These are phyloP conservation scores for Ceratocystis cacaofunesta DNA, from an alignment of 2,329 filamentous ascomycete genomes.

Conservation along the genomic window DNA sequence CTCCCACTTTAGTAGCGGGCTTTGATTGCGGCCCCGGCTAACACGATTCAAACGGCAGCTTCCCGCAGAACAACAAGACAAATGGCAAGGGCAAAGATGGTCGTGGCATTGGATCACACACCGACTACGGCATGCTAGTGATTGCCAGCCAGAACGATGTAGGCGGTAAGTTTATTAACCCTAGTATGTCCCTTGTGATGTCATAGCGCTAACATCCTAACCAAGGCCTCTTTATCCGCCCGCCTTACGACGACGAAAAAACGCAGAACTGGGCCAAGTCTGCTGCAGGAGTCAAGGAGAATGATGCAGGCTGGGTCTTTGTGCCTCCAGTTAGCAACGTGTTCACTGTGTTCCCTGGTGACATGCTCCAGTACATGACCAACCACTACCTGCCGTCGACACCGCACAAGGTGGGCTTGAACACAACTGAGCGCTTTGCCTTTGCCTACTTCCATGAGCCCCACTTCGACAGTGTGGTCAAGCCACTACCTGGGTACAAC, in stretches of 20 bases:
- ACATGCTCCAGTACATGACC: conserved; percentile 39
- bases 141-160: conserved; percentile 36
- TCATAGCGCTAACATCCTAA: conserved; percentile 10
- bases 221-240: conserved; percentile 29
- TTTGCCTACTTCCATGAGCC: conserved; percentile 40
- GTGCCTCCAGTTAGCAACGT: conserved; percentile 31
- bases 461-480: conserved; percentile 32
- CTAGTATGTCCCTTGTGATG: conserved; percentile 18
- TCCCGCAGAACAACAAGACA: conserved; percentile 23
- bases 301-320: conserved; percentile 33
- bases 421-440: conserved; percentile 32
- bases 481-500: conserved; percentile 29
- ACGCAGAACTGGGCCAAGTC: conserved; percentile 33
- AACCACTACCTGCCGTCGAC: conserved; percentile 32
- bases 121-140: conserved; percentile 37
- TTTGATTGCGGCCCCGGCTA: background rate
- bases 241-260: conserved; percentile 27
- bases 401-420: conserved; percentile 36
- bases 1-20: no score
- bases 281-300: conserved; percentile 30
- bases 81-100: conserved; percentile 36
- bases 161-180: conserved; percentile 26
- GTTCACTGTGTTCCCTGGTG: conserved; percentile 37
- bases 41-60: conserved; percentile 19
- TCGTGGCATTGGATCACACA: conserved; percentile 37